Evolutionary conservation across 1,139 yeast genomes (phyloP).

Genomic region (Magnusiomyces ingens): DNA sequence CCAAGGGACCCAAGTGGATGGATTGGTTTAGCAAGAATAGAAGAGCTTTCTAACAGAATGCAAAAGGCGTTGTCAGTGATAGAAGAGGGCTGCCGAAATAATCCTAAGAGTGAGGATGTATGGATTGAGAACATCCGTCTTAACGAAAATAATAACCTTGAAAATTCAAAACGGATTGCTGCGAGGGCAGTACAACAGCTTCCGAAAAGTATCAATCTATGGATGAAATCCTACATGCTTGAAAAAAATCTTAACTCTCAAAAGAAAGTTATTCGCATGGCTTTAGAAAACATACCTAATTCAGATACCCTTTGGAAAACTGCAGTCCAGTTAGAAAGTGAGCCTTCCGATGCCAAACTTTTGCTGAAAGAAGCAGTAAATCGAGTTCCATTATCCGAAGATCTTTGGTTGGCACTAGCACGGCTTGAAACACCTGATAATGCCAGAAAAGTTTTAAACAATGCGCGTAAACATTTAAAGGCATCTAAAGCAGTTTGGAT

Average conservation of each 20-base stretch:
- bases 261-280: slow-evolving; percentile 58
- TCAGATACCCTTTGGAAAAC: slow-evolving; percentile 61
- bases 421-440: slow-evolving; percentile 41
- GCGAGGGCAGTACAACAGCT: slow-evolving; percentile 59
- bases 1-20: slow-evolving; percentile 75
- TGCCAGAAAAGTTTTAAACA: slow-evolving; percentile 50
- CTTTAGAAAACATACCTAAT: slow-evolving; percentile 60
- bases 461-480: slow-evolving; percentile 47
- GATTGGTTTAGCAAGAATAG: slow-evolving; percentile 83
- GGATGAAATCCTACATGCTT: slow-evolving; percentile 64
- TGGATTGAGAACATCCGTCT: slow-evolving; percentile 80
- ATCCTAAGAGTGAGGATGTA: slow-evolving; percentile 62
- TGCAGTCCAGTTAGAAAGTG: slow-evolving; percentile 41
- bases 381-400: slow-evolving; percentile 56
- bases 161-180: slow-evolving; percentile 44
- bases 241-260: slow-evolving; percentile 52
- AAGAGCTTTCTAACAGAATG: slow-evolving; percentile 55
- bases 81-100: slow-evolving; percentile 61
- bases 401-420: slow-evolving; percentile 56
- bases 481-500: slow-evolving; percentile 61
- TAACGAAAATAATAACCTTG: slow-evolving; percentile 41
- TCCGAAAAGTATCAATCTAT: slow-evolving; percentile 51
- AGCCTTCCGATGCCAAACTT: slow-evolving; percentile 43
- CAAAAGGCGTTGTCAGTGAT: slow-evolving; percentile 55
- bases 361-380: slow-evolving; percentile 64